These are phyloP conservation scores for Glonium stellatum DNA, from an alignment of 495 filamentous ascomycete species.

Conservation along the genomic window DNA sequence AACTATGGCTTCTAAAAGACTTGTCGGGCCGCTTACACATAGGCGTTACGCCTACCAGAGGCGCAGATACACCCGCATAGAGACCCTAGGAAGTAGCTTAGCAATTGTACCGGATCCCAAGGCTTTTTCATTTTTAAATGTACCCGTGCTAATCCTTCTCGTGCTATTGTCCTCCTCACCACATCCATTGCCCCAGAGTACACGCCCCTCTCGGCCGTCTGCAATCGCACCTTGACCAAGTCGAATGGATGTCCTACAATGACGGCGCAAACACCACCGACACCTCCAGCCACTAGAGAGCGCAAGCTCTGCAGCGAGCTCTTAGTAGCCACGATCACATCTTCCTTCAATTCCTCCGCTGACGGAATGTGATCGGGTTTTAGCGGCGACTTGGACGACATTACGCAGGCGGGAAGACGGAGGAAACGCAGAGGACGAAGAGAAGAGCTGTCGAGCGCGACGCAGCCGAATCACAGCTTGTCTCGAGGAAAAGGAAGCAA, in stretches of 20 bases:
- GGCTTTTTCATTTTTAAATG: neutral
- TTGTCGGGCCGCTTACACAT: constrained; percentile 72
- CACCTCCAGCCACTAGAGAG: constrained; percentile 81
- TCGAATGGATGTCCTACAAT: constrained; percentile 94
- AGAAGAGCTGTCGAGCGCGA: neutral
- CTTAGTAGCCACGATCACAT: constrained; percentile 36
- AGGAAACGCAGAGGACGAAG: neutral
- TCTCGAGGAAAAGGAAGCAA: neutral
- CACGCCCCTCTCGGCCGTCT: constrained; percentile 90
- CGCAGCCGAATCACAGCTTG: neutral
- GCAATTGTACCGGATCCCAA: neutral
- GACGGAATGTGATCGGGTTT: constrained; percentile 30
- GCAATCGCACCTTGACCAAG: constrained; percentile 91
- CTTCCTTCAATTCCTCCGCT: constrained; percentile 35
- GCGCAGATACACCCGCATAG: constrained; percentile 95
- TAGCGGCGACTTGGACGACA: constrained; percentile 3
- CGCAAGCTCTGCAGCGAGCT: constrained; percentile 48
- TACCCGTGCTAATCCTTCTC: constrained; percentile 67
- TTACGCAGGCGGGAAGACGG: neutral
- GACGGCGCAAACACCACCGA: constrained; percentile 90
- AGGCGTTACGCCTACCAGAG: constrained; percentile 89
- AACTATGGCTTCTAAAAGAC: constrained; percentile 1
- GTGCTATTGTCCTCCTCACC: constrained; percentile 74
- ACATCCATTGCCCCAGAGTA: constrained; percentile 90
- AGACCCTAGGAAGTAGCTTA: constrained; percentile 51